Evolutionary conservation across 768 basidiomycete genomes (phyloP).

Genomic region (Xerocomellus intermedius): DNA sequence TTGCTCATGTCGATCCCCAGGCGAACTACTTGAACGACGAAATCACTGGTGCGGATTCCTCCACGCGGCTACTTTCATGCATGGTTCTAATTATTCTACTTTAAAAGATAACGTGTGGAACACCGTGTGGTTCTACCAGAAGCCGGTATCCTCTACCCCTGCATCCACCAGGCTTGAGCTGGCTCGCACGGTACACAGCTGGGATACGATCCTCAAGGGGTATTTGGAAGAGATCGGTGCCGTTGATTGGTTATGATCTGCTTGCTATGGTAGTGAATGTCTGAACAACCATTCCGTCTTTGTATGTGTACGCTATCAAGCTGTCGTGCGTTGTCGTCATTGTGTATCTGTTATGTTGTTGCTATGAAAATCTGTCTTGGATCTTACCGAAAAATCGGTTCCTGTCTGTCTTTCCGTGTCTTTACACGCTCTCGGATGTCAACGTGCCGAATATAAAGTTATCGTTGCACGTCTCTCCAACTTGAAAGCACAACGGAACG

Average conservation of each 20-base stretch:
- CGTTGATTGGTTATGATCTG: background rate
- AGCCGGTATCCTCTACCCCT: background rate
- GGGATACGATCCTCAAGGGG: background rate
- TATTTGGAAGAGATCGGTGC: constrained; percentile 3
- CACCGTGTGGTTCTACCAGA: constrained; percentile 8
- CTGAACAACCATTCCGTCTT: too few species aligned
- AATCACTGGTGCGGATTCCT: background rate
- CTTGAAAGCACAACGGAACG: too few species aligned
- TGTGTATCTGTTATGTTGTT: background rate
- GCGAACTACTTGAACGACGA: background rate
- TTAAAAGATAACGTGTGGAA: constrained; percentile 10
- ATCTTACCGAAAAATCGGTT: too few species aligned
- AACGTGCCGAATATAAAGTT: too few species aligned
- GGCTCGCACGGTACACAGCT: background rate
- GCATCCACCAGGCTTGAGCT: background rate
- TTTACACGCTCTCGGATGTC: too few species aligned
- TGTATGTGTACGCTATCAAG: background rate
- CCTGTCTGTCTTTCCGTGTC: too few species aligned
- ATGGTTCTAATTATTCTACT: background rate
- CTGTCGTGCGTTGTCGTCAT: background rate
- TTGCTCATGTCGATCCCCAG: background rate
- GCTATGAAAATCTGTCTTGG: background rate
- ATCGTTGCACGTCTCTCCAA: too few species aligned
- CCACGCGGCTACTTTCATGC: background rate
- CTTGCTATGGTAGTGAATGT: background rate